Percentiles rank a stretch among this genome's conserved stretches.
These are phyloP conservation scores for Orbilia oligospora DNA, from an alignment of 2,329 filamentous ascomycete species.

Conservation along the genomic window DNA sequence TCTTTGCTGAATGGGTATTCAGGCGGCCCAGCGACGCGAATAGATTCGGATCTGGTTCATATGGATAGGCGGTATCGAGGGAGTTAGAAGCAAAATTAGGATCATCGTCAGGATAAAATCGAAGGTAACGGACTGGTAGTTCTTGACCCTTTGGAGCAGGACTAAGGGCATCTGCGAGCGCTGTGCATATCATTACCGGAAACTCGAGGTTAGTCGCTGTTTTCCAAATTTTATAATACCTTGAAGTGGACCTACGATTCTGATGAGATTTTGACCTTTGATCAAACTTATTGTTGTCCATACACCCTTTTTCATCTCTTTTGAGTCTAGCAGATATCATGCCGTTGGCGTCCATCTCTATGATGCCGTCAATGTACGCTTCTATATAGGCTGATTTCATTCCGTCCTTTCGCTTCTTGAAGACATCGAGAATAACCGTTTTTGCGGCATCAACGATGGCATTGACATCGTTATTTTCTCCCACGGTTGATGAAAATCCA, in stretches of 20 bases:
- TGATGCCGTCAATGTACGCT: not conserved
- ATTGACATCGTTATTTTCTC: not conserved
- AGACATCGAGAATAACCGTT: not conserved
- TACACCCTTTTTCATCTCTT: not conserved
- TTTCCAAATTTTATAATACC: not conserved
- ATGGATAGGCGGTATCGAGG: not conserved
- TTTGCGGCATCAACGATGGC: not conserved
- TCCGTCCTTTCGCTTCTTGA: slow-evolving; percentile 1
- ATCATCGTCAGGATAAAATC: not conserved
- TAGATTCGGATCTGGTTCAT: not conserved
- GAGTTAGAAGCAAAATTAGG: not conserved
- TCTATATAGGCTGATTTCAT: slow-evolving; percentile 3
- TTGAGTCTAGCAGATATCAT: not conserved
- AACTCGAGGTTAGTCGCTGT: not conserved
- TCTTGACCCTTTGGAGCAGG: not conserved
- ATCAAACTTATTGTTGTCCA: not conserved
- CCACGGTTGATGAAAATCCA: not conserved
- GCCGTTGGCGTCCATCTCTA: not conserved
- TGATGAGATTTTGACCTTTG: not conserved
- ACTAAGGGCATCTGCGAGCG: not conserved
- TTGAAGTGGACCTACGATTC: not conserved
- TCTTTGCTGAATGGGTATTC: not conserved
- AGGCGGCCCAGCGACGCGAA: not conserved
- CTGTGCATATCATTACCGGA: not conserved
- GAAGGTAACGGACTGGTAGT: not conserved